Base-by-base conservation (phyloP, 2,329 filamentous ascomycete genomes). In the Paramyrothecium roridum region DNA sequence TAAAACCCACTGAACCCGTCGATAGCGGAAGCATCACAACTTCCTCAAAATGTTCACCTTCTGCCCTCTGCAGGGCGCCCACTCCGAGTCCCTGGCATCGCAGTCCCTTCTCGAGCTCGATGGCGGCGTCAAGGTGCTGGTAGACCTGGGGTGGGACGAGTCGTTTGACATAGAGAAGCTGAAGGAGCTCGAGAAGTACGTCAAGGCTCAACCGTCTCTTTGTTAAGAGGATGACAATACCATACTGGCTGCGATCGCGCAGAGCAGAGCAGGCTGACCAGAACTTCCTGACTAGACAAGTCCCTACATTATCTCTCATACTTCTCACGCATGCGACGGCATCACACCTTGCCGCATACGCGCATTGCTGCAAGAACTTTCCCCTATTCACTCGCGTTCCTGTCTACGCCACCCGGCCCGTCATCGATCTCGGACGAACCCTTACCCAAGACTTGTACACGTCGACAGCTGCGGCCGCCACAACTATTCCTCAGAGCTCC, bases 71-170 rank as follows among this genome's bases (percentile, higher is more conserved):
- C 87, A 96, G 64, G 95, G 95, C 70, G 93, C 95, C 58, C 91
- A 96, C 67, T 93, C 91, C 52, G 85, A 89, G 62, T 95, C 91
- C 49, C 81, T 87, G 56, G 93, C 93, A 47, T 96, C 92, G 60
- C 92, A 97, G 72, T 98, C 95, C n/a, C 84, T 99, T 37, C 80
- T 99, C 50, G 93, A 98, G 77, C 88, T 99, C 54, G 95, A 99
- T 76, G 93, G 93, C 61, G 95, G 93, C 56, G 89, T 99, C 75
- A 98, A 98, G 73, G 86, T 99, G 52, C 82, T 99, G 53, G 85
- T 99, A 40, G 93, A 97, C 69, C 88, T 97, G 48, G 95, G 95
- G 57, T 99, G 95, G 95, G 93, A 98, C 70, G 91, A 96, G 70
- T 83, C 84, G 2, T 98, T 99, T 70, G 89, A 96, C 68, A 84